phyloP scores from a whole-genome alignment of 768 basidiomycete genomes.

The Fomitopsis pulvina region DNA sequence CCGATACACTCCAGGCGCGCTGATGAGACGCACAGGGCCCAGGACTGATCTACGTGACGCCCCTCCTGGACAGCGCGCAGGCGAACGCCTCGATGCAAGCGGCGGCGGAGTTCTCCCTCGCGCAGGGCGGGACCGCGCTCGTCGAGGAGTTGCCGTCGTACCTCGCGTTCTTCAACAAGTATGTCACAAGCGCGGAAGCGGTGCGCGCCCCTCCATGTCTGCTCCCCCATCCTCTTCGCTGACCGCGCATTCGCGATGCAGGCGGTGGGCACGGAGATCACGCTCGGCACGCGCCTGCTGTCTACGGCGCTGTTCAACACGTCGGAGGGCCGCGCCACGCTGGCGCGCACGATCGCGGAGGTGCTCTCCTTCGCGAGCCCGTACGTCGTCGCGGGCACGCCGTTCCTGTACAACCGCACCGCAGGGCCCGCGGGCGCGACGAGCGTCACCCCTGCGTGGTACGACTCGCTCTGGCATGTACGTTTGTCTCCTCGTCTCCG shows the following conservation, averaged over 20 bases:
- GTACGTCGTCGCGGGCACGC: slow-evolving; percentile 20
- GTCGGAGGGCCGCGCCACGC: slow-evolving; percentile 13
- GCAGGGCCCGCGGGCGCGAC: slow-evolving; percentile 16
- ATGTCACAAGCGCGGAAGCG: slow-evolving; percentile 22
- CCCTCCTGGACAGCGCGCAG: slow-evolving; percentile 29
- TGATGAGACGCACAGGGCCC: slow-evolving; percentile 12
- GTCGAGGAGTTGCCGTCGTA: slow-evolving; percentile 27
- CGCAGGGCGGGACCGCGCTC: slow-evolving; percentile 23
- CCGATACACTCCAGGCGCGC: not conserved
- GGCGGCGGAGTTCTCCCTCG: slow-evolving; percentile 21
- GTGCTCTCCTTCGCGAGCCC: slow-evolving; percentile 19
- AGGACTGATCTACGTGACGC: slow-evolving; percentile 34
- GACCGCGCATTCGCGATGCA: not conserved
- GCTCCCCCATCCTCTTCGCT: not conserved
- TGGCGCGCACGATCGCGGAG: slow-evolving; percentile 15
- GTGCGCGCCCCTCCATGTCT: slow-evolving; percentile 6
- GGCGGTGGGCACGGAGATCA: slow-evolving; percentile 21
- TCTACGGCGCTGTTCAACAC: slow-evolving; percentile 20
- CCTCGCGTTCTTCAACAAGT: slow-evolving; percentile 27
- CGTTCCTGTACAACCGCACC: slow-evolving; percentile 12
- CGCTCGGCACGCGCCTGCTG: slow-evolving; percentile 23
- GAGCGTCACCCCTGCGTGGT: slow-evolving; percentile 24
- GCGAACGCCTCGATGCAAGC: slow-evolving; percentile 33
- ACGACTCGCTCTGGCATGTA: slow-evolving; percentile 22
- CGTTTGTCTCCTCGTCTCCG: not conserved